Percentiles rank a stretch among this genome's conserved stretches.
These are phyloP conservation scores for Pseudofabraea citricarpa DNA, from an alignment of 2,329 filamentous ascomycete genomes.

Conservation along the genomic window DNA sequence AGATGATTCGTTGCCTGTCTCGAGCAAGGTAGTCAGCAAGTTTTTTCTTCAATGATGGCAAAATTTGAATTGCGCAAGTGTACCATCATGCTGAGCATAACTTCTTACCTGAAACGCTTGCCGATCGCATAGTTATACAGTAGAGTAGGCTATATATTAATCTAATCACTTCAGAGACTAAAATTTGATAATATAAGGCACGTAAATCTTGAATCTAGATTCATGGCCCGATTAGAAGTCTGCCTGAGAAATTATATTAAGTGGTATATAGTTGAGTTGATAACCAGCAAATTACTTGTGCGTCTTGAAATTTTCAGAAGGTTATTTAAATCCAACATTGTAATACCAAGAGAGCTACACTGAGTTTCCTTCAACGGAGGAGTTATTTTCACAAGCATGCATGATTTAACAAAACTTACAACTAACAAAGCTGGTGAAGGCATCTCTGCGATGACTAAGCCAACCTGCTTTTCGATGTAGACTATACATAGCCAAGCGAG, in stretches of 20 bases:
- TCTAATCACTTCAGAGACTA: neutral
- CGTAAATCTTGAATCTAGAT: neutral
- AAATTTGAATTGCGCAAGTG: neutral
- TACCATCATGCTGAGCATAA: neutral
- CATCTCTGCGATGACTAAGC: constrained; percentile 1
- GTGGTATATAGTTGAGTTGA: neutral
- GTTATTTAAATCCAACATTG: neutral
- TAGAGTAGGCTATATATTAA: neutral
- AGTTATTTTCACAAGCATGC: neutral
- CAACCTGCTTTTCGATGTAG: neutral
- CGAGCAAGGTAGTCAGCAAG: constrained; percentile 1
- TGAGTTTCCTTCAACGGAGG: neutral
- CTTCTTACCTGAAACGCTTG: neutral
- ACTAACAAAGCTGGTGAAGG: too few species aligned
- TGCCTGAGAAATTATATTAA: neutral
- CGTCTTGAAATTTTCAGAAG: neutral
- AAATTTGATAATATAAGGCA: neutral
- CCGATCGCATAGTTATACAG: neutral
- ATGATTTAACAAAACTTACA: neutral
- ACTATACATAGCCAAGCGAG: neutral
- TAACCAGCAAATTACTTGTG: neutral
- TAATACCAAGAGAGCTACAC: neutral
- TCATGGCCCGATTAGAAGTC: neutral
- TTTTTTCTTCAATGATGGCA: neutral
- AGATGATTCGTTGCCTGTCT: neutral